These are phyloP conservation scores for Agarophyton chilense DNA, from an alignment of 23 red algal species.

Conservation along the genomic window DNA sequence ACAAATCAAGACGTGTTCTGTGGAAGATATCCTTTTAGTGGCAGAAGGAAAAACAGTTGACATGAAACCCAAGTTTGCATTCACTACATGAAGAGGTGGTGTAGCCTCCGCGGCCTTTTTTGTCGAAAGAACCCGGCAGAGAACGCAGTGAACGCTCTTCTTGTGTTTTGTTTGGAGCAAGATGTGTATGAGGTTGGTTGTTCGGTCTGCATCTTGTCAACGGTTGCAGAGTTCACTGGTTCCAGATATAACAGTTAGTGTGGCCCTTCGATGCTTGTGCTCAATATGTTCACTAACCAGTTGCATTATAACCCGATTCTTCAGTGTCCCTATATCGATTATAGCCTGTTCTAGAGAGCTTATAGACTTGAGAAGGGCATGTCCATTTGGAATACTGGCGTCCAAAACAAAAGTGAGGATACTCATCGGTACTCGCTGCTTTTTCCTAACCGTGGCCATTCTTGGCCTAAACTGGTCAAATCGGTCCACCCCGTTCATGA, in stretches of 20 bases:
- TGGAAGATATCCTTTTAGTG: neutral
- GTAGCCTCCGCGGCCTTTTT: neutral
- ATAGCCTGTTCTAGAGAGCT: neutral
- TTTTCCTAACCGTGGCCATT: neutral
- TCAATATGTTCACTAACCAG: neutral
- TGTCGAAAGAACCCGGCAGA: neutral
- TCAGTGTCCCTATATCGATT: neutral
- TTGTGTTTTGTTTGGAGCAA: neutral
- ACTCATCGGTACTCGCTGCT: too few species aligned
- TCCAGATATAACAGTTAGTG: neutral
- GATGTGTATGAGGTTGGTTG: too few species aligned
- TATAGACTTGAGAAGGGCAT: neutral
- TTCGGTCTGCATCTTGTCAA: too few species aligned
- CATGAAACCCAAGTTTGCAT: neutral
- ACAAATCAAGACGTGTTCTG: neutral
- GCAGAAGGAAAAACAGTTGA: neutral
- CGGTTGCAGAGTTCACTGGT: too few species aligned
- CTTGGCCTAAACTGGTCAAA: neutral
- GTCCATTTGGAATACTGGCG: neutral
- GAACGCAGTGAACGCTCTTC: too few species aligned
- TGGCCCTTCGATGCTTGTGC: neutral
- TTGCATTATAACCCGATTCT: too few species aligned
- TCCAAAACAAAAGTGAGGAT: neutral
- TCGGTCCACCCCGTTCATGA: neutral
- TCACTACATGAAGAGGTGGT: neutral